Evolutionary conservation across 192 early-diverging fungal species (phyloP).

Genomic region (Backusella macrospora): DNA sequence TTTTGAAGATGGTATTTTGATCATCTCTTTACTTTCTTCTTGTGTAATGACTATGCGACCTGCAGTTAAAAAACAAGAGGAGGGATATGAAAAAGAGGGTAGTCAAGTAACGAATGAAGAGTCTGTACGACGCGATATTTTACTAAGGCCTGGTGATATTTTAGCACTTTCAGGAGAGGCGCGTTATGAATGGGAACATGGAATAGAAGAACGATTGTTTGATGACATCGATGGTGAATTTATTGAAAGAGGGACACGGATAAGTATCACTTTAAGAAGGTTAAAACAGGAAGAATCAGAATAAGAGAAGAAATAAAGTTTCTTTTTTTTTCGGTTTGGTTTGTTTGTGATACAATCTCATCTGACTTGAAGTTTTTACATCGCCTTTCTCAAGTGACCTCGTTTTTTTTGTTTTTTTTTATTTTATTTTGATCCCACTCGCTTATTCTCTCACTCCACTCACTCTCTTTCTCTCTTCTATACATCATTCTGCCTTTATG

Average conservation of each 20-base stretch:
- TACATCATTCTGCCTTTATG: not conserved
- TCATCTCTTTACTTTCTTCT: slow-evolving; percentile 49
- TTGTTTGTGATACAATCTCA: not conserved
- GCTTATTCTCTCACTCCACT: not conserved
- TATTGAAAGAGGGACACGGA: slow-evolving; percentile 43
- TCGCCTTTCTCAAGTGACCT: not conserved
- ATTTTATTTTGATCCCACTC: not conserved
- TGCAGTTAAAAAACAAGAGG: slow-evolving; percentile 34
- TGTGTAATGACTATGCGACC: slow-evolving; percentile 55
- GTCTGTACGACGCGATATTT: slow-evolving; percentile 25
- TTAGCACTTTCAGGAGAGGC: slow-evolving; percentile 44
- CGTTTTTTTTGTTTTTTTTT: not conserved
- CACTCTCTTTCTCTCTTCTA: not conserved
- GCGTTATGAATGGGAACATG: slow-evolving; percentile 54
- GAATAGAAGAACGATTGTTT: slow-evolving; percentile 41
- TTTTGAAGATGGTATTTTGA: slow-evolving; percentile 55
- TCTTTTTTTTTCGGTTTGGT: no score
- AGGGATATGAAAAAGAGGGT: no score
- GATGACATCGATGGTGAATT: slow-evolving; percentile 38
- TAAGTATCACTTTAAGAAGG: slow-evolving; percentile 52
- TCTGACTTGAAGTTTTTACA: not conserved
- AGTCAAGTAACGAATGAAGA: no score
- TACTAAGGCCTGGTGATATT: slow-evolving; percentile 48
- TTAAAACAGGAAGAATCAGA: slow-evolving; percentile 2
- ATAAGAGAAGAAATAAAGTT: no score